Conservation (phyloP, 371 early-diverging fungal genomes). For the Nematocida sp. region DNA sequence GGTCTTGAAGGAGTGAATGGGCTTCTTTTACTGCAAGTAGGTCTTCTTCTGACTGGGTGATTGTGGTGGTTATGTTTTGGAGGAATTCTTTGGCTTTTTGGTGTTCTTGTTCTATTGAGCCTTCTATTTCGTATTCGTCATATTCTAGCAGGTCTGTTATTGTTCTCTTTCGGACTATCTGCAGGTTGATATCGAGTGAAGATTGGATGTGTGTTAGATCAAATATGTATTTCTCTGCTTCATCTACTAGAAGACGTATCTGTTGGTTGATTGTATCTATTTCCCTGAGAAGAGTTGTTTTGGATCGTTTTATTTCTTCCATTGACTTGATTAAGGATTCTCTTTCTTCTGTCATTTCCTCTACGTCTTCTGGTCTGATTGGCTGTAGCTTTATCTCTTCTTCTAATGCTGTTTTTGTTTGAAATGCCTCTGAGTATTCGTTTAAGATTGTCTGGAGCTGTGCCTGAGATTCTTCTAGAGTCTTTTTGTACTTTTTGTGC, state of each 20-base stretch:
- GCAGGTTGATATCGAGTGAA: constrained; percentile 18
- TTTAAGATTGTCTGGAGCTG: constrained; percentile 50
- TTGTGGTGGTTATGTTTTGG: constrained; percentile 12
- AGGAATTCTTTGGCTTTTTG: constrained; percentile 22
- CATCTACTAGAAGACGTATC: constrained; percentile 36
- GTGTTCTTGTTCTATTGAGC: constrained; percentile 43
- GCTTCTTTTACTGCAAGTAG: constrained; percentile 42
- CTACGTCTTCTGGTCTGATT: constrained; percentile 72
- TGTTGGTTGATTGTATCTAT: constrained; percentile 47
- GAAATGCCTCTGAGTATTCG: constrained; percentile 31
- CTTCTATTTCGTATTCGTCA: constrained; percentile 29
- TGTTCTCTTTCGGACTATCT: constrained; percentile 39
- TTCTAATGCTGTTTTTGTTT: constrained; percentile 61
- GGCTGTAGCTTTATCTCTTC: constrained; percentile 69
- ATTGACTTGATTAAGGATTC: constrained; percentile 55
- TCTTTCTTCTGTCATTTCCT: constrained; percentile 71
- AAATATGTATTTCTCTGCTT: constrained; percentile 51
- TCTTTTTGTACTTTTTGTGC: constrained; percentile 54
- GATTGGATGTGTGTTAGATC: constrained; percentile 51
- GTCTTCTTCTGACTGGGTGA: constrained; percentile 40
- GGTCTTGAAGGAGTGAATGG: constrained; percentile 1
- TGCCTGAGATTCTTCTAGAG: constrained; percentile 41
- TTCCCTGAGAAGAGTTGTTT: constrained; percentile 46
- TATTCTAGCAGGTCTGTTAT: constrained; percentile 16
- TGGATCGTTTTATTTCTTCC: constrained; percentile 62